Evolutionary conservation across 129 eudicot genomes (phyloP).

Genomic region (Lactuca sativa): DNA sequence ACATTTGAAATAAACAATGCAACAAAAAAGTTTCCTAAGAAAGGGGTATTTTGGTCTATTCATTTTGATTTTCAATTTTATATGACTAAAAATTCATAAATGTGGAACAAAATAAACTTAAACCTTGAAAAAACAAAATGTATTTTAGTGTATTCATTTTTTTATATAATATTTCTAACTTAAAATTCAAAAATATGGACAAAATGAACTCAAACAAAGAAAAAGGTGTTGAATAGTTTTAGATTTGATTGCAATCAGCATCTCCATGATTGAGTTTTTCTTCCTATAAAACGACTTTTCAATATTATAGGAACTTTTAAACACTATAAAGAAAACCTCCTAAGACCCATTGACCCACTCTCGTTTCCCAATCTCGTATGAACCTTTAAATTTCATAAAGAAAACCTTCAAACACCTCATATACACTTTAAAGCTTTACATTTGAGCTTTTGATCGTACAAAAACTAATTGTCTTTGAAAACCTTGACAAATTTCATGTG

Average conservation of each 20-base stretch:
- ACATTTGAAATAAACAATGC: no score
- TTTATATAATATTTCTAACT: background rate
- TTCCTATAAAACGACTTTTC: background rate
- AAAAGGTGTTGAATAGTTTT: background rate
- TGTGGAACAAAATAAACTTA: background rate
- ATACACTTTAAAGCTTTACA: no score
- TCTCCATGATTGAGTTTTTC: background rate
- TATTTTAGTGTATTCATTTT: no score
- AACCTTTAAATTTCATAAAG: background rate
- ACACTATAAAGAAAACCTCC: no score
- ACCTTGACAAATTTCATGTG: no score
- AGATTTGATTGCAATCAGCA: background rate
- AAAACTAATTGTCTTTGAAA: no score
- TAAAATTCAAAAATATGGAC: no score
- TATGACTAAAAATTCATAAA: background rate
- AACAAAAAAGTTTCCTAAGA: no score
- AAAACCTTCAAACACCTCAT: background rate
- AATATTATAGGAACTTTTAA: no score
- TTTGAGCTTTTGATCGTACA: background rate
- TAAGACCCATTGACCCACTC: no score
- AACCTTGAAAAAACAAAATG: background rate
- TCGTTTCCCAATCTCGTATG: background rate
- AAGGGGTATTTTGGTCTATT: background rate
- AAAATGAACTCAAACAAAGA: background rate
- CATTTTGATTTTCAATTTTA: background rate